These are phyloP conservation scores for Aquilaria sinensis DNA, from an alignment of 345 rosid genomes.

Conservation along the genomic window DNA sequence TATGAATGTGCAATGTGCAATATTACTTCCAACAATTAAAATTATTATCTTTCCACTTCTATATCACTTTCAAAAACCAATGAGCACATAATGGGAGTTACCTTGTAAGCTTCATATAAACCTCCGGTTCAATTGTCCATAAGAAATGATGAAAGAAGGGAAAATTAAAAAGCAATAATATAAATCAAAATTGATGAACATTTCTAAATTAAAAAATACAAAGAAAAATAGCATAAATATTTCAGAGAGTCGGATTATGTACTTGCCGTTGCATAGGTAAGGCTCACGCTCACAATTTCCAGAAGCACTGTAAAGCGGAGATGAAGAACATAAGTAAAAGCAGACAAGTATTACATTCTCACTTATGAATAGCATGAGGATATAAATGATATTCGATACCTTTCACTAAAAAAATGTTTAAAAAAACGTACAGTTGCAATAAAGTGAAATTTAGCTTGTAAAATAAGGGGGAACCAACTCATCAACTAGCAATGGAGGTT, in stretches of 20 bases:
- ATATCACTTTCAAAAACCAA: too few species aligned
- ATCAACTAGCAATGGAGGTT: too few species aligned
- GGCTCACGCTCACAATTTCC: slow-evolving; percentile 50
- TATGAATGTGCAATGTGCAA: too few species aligned
- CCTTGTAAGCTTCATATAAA: slow-evolving; percentile 79
- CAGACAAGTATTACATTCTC: neutral
- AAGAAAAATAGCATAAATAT: slow-evolving; percentile 4
- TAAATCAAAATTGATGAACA: slow-evolving; percentile 1
- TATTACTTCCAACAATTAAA: too few species aligned
- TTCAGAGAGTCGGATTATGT: neutral
- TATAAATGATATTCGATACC: neutral
- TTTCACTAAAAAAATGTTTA: too few species aligned
- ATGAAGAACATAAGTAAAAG: slow-evolving; percentile 8
- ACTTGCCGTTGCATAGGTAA: slow-evolving; percentile 66
- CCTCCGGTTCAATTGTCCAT: slow-evolving; percentile 55
- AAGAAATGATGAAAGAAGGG: slow-evolving; percentile 12
- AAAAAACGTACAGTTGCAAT: too few species aligned
- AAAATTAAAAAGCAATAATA: slow-evolving; percentile 15
- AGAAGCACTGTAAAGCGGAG: slow-evolving; percentile 48
- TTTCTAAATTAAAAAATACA: neutral
- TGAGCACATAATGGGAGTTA: slow-evolving; percentile 11
- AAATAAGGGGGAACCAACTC: too few species aligned
- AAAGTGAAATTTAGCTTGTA: too few species aligned
- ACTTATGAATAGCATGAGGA: neutral
- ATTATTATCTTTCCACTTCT: too few species aligned